Percentiles rank a stretch among this genome's conserved stretches.
Evolutionary conservation across 176 grass and related monocot species (phyloP).

Genomic region (Coix lacrymajobi): DNA sequence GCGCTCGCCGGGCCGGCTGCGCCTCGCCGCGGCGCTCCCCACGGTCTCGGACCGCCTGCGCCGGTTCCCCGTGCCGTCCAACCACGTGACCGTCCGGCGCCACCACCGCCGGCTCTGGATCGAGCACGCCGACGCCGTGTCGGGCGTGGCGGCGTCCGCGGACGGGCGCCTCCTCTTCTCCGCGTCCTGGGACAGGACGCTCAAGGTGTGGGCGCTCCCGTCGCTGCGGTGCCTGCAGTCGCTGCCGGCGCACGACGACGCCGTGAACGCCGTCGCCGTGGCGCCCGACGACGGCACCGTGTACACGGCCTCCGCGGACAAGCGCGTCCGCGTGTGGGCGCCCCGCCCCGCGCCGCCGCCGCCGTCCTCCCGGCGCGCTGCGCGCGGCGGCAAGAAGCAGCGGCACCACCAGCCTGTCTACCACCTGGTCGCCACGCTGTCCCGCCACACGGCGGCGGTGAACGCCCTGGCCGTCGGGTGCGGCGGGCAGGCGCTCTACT

Average conservation of each 20-base stretch:
- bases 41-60: constrained; percentile 66
- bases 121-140: constrained; percentile 67
- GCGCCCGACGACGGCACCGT: constrained; percentile 67
- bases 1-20: constrained; percentile 18
- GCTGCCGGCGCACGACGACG: constrained; percentile 72
- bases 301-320: constrained; percentile 81
- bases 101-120: constrained; percentile 81
- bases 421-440: constrained; percentile 51
- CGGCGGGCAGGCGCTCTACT: constrained; percentile 45
- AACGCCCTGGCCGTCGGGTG: constrained; percentile 70
- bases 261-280: constrained; percentile 71
- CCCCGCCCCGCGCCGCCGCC: neutral
- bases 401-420: constrained; percentile 18
- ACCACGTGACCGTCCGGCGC: constrained; percentile 60
- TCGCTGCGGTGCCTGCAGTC: constrained; percentile 82
- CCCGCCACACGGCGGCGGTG: constrained; percentile 63
- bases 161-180: constrained; percentile 68
- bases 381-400: neutral
- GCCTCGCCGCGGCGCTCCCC: constrained; percentile 61
- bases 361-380: neutral
- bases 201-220: constrained; percentile 77
- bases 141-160: constrained; percentile 39
- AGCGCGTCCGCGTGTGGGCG: constrained; percentile 58
- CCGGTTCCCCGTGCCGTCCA: constrained; percentile 75
- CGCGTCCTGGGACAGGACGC: constrained; percentile 88